Evolutionary conservation across 495 filamentous ascomycete genomes (phyloP), one percentile per base, ranked within the genome.

Genomic region (Articulospora tetracladia): DNA sequence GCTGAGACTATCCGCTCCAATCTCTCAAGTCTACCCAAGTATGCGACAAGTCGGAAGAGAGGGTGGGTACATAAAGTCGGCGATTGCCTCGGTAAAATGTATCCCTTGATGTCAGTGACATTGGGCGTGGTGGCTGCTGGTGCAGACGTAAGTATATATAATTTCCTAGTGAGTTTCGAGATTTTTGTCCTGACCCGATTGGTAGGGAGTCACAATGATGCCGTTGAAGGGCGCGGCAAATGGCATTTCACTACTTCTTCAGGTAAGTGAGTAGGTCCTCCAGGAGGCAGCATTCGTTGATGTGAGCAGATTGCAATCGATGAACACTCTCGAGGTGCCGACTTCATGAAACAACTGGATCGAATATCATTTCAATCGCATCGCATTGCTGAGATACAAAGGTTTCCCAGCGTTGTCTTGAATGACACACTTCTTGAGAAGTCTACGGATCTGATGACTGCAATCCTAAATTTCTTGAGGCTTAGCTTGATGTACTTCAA

Each of bases 311-410:
- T 54, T 34, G 52, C 48, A 30, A 12, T 30, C 30, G 27, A 59
- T 13, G 46, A 51, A 52, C 11, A 41, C 17, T 30, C 22, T n/a
- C 58, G 58, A n/a, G 49, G 49, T 22, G 58, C 53, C 17, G 58
- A 60, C 1, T 54, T 60, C n/a, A 53, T 54, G 1, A 2, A 1
- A 15, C 13, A 60, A 23, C 34, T 60, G 2, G 58, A 60, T 46
- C 28, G 58, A 1, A 60, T 60, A 2, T 46, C 48, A 8, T 60
- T 30, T 30, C 58, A 60, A 60, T 54, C 49, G 3, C 2, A 20
- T 22, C 17, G 58, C 4, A 28, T 60, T 44, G 17, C 22, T 15
- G 58, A 60, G 30, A 60, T 60, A 15, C 58, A 60, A 24, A 60
- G 48, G 20, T 17, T 26, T 6, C 58, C 49, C 13, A 11, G 50